Base-by-base conservation (phyloP, 2,329 filamentous ascomycete species). In the Aureobasidium sp. region DNA sequence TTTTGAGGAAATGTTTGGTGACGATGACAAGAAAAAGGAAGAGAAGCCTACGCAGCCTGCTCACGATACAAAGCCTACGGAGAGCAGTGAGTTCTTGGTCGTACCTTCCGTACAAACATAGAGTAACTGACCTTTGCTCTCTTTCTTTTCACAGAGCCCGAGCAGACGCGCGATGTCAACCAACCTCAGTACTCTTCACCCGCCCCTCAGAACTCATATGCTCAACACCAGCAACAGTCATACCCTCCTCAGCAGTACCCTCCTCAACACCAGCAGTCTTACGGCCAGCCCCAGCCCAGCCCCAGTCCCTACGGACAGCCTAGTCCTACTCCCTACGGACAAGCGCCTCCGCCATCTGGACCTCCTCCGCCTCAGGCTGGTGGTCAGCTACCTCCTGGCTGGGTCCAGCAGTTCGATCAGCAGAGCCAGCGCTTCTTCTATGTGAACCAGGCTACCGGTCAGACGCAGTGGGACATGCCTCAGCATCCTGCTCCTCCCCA, bases 401-500 rank as follows among this genome's bases (percentile, higher is more conserved):
- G 90, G 90, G 79, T 81, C 33, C 81, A 88, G 29, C 86, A 90
- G 75, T 92, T 85, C 78, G 90, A 92, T 69, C 84, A 87, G 66
- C 82, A 81, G 66, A 80, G 83, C 67, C 86, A 90, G 73, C 86
- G 87, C 64, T 91, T 87, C 80, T 92, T 87, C 79, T 93, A 90
- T 72, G 82, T 88, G 65, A 88, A 92, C 75, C 79, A 87, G 65
- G 81, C 85, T 54, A 87, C 87, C 16, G 88, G 88, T 25, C 85
- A 84, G 66, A 85, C 87, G 0, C 89, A 91, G 76, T 92, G 90
- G 90, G 88, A 91, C 68, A 81, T 84, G 20, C 88, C 90, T 3
- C 77, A 78, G 16, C 65, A 67, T 33, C 74, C 23, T 54, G 62
- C 64, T 60, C 74, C 73, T 62, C 74, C 73, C 54, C 67, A 67